These are phyloP conservation scores for Calocybe indica DNA, from an alignment of 768 basidiomycete genomes.

Conservation along the genomic window DNA sequence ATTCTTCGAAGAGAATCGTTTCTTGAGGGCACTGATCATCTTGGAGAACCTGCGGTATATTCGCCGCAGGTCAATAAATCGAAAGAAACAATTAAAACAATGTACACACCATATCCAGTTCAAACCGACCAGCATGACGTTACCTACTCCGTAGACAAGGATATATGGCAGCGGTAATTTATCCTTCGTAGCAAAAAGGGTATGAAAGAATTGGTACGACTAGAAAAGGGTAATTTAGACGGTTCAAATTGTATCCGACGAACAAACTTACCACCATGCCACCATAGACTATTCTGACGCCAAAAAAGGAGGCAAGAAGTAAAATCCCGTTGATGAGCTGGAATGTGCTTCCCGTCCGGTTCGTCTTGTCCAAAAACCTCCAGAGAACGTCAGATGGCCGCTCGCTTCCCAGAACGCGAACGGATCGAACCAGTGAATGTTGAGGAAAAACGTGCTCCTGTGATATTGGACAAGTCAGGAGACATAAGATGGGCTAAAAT, in stretches of 20 bases:
- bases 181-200: constrained; percentile 48
- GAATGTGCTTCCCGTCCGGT: constrained; percentile 57
- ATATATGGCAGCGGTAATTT: constrained; percentile 48
- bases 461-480: not conserved
- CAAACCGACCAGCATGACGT: constrained; percentile 60
- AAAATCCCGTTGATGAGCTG: constrained; percentile 70
- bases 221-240: constrained; percentile 17
- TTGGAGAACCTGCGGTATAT: constrained; percentile 54
- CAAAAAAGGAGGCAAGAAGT: constrained; percentile 64
- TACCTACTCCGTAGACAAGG: constrained; percentile 49
- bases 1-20: constrained; percentile 39
- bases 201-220: constrained; percentile 64
- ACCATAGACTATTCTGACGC: constrained; percentile 68
- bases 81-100: not conserved
- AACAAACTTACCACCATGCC: constrained; percentile 35
- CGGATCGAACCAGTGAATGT: constrained; percentile 70
- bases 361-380: constrained; percentile 76
- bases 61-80: not conserved
- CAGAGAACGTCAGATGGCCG: not conserved
- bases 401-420: not conserved
- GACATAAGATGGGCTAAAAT: constrained; percentile 1
- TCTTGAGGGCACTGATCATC: constrained; percentile 62
- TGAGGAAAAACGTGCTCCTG: constrained; percentile 82
- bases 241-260: too few species aligned
- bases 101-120: constrained; percentile 76